Percentiles rank a stretch among this genome's conserved stretches.
Conservation (phyloP, 768 basidiomycete genomes). For the Tulasnella sp. region DNA sequence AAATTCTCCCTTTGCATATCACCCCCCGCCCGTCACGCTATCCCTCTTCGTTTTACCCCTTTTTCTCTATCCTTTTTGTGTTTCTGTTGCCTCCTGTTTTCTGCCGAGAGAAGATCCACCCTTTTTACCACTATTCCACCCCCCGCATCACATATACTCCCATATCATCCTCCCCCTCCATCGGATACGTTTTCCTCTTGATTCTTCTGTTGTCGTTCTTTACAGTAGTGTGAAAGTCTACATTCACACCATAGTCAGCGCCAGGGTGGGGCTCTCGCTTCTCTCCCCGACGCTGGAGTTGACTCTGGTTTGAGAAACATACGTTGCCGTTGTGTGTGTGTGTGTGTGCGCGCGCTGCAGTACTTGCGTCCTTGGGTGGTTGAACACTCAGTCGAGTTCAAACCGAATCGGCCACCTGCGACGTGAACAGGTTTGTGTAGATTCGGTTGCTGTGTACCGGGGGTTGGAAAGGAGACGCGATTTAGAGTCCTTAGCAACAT, state of each 20-base stretch:
- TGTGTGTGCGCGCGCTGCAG: background rate
- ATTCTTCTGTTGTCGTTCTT: background rate
- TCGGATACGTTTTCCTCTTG: background rate
- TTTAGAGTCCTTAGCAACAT: too few species aligned
- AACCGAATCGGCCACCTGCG: too few species aligned
- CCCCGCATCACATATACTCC: background rate
- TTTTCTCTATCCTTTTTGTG: background rate
- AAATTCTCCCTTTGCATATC: background rate
- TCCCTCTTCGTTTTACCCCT: background rate
- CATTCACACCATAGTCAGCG: background rate
- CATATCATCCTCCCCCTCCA: background rate
- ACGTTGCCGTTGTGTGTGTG: background rate
- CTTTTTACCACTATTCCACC: background rate
- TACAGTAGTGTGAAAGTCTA: background rate
- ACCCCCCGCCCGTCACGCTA: background rate
- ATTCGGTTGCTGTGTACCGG: too few species aligned
- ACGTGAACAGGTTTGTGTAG: too few species aligned
- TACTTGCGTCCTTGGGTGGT: background rate
- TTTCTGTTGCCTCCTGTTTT: background rate
- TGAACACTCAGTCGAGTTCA: too few species aligned
- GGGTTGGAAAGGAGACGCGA: too few species aligned
- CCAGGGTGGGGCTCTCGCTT: background rate
- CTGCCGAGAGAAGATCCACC: background rate
- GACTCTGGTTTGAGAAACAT: background rate
- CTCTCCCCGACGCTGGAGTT: background rate